Percentiles rank a stretch among this genome's conserved stretches.
Evolutionary conservation across 306 rosid genomes (phyloP).

Genomic region (Begonia masoniana): DNA sequence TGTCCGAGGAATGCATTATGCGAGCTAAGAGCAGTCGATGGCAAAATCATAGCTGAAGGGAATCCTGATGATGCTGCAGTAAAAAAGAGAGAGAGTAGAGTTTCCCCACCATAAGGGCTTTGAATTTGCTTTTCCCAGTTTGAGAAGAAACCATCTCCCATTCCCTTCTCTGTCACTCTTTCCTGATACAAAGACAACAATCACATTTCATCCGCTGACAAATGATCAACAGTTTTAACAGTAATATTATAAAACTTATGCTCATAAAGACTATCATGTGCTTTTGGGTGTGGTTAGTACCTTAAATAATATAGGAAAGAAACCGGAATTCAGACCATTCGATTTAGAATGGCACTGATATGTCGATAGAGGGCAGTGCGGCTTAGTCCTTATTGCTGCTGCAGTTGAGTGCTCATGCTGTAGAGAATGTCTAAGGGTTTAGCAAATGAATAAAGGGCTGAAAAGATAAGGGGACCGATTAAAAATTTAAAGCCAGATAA

Average conservation of each 20-base stretch:
- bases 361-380: slow-evolving; percentile 31
- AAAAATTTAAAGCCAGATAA: slow-evolving; percentile 8
- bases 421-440: too few relatives aligned
- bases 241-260: not conserved
- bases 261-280: not conserved
- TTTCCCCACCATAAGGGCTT: slow-evolving; percentile 35
- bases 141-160: slow-evolving; percentile 37
- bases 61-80: slow-evolving; percentile 99
- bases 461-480: not conserved
- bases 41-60: slow-evolving; percentile 36
- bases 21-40: slow-evolving; percentile 50
- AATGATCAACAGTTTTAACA: not conserved
- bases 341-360: slow-evolving; percentile 33
- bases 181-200: slow-evolving; percentile 22
- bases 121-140: slow-evolving; percentile 53
- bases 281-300: slow-evolving; percentile 18
- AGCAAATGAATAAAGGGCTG: slow-evolving; percentile 1
- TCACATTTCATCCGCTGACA: not conserved
- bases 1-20: slow-evolving; percentile 19
- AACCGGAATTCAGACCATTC: slow-evolving; percentile 15
- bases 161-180: slow-evolving; percentile 60
- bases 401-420: slow-evolving; percentile 46
- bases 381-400: slow-evolving; percentile 22
- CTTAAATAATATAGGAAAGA: slow-evolving; percentile 43
- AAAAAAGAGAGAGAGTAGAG: slow-evolving; percentile 47